Evolutionary conservation across 768 basidiomycete species (phyloP).

Genomic region (Calocybe gangraenosa): DNA sequence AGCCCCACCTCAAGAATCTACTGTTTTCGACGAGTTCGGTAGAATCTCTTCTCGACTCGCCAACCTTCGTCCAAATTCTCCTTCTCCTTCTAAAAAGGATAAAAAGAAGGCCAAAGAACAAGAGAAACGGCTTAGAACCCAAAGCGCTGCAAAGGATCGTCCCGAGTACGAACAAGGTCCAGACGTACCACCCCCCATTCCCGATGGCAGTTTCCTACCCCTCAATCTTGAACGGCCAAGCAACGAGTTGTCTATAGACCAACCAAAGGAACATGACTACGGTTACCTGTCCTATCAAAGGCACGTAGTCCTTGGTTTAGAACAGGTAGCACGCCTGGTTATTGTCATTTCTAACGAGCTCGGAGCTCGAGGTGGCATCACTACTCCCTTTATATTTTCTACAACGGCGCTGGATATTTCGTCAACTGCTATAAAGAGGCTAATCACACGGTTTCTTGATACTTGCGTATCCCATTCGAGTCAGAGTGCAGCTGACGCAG

Average conservation of each 20-base stretch:
- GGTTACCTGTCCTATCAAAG: conserved; percentile 72
- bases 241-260: conserved; percentile 31
- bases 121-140: conserved; percentile 37
- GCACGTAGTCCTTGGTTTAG: conserved; percentile 73
- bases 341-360: conserved; percentile 68
- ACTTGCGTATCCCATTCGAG: conserved; percentile 40
- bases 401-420: conserved; percentile 83
- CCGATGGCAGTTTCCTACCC: conserved; percentile 51
- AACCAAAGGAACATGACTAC: conserved; percentile 45
- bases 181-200: conserved; percentile 30
- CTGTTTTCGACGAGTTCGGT: conserved; percentile 61
- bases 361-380: conserved; percentile 68
- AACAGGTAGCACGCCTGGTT: conserved; percentile 70
- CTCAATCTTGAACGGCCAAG: conserved; percentile 47
- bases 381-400: conserved; percentile 90
- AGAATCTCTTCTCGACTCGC: conserved; percentile 46
- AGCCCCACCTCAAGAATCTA: conserved; percentile 21
- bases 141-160: conserved; percentile 33
- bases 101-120: conserved; percentile 43
- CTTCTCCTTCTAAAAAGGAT: conserved; percentile 43
- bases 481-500: conserved; percentile 35
- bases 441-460: conserved; percentile 79
- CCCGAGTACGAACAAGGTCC: conserved; percentile 25
- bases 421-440: conserved; percentile 63
- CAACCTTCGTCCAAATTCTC: conserved; percentile 23